Percentiles rank a stretch among this genome's conserved stretches.
Evolutionary conservation across 495 filamentous ascomycete genomes (phyloP).

Genomic region (Hypoxylon fragiforme): DNA sequence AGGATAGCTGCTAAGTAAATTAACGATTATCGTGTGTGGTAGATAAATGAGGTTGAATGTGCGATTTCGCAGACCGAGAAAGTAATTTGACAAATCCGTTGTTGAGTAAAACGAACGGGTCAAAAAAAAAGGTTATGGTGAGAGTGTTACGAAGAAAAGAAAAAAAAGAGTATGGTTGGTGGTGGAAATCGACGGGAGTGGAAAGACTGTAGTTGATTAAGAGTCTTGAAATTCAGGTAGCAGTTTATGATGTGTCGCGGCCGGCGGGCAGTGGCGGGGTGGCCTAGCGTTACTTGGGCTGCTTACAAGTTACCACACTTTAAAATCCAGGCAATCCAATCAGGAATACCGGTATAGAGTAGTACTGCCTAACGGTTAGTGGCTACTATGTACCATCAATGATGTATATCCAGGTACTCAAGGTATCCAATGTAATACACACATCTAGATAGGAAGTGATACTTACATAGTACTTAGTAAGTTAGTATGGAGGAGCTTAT

Average conservation of each 20-base stretch:
- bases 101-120: background rate
- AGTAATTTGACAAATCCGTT: no score
- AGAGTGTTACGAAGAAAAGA: no score
- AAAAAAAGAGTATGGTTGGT: background rate
- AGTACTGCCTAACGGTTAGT: no score
- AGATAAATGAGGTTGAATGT: slow-evolving; percentile 8
- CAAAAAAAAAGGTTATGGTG: slow-evolving; percentile 9
- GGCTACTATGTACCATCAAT: no score
- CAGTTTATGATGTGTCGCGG: slow-evolving; percentile 34
- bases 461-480: no score
- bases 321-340: no score
- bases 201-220: slow-evolving; percentile 20
- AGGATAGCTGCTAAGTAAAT: slow-evolving; percentile 27
- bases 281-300: slow-evolving; percentile 26
- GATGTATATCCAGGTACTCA: no score
- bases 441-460: no score
- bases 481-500: no score
- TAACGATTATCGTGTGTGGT: slow-evolving; percentile 5
- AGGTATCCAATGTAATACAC: no score
- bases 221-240: slow-evolving; percentile 33
- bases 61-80: background rate
- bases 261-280: slow-evolving; percentile 2
- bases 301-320: no score
- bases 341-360: no score
- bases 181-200: slow-evolving; percentile 27